A percentile compares a stretch with the other conserved stretches of the same genome.
Evolutionary conservation across 2,329 filamentous ascomycete species (phyloP).

Genomic region (Zalaria sp.): DNA sequence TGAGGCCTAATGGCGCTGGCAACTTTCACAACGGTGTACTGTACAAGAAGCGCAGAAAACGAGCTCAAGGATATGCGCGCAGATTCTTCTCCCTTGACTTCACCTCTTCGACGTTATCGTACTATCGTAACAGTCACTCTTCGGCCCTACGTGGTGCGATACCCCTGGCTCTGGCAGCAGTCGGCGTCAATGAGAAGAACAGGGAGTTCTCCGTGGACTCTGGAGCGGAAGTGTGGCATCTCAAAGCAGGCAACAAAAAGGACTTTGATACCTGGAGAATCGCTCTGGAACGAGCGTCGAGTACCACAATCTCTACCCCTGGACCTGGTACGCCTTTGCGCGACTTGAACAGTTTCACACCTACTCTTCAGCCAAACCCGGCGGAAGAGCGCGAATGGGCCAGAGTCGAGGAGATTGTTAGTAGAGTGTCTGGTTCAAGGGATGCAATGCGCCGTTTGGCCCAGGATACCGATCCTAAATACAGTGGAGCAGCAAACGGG

Average conservation of each 20-base stretch:
- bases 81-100: conserved; percentile 95
- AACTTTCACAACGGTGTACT: conserved; percentile 73
- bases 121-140: conserved; percentile 89
- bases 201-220: conserved; percentile 95
- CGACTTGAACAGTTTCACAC: neutral
- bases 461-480: conserved; percentile 64
- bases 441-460: conserved; percentile 80
- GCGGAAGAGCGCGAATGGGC: conserved; percentile 75
- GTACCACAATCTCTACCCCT: conserved; percentile 22
- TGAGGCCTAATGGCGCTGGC: conserved; percentile 10
- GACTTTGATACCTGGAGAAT: conserved; percentile 82
- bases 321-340: conserved; percentile 4
- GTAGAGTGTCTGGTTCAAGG: conserved; percentile 71
- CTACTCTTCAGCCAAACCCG: conserved; percentile 13
- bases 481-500: conserved; percentile 25
- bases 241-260: conserved; percentile 65
- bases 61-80: conserved; percentile 82
- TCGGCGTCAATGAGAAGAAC: conserved; percentile 75
- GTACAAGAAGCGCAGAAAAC: conserved; percentile 82
- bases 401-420: conserved; percentile 72
- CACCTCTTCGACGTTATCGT: conserved; percentile 84
- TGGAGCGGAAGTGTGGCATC: conserved; percentile 91
- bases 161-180: conserved; percentile 77
- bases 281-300: conserved; percentile 71
- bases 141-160: conserved; percentile 86